Evolutionary conservation across 345 rosid species (phyloP), one percentile per base, ranked within the genome.

Genomic region (Kandelia obovata): DNA sequence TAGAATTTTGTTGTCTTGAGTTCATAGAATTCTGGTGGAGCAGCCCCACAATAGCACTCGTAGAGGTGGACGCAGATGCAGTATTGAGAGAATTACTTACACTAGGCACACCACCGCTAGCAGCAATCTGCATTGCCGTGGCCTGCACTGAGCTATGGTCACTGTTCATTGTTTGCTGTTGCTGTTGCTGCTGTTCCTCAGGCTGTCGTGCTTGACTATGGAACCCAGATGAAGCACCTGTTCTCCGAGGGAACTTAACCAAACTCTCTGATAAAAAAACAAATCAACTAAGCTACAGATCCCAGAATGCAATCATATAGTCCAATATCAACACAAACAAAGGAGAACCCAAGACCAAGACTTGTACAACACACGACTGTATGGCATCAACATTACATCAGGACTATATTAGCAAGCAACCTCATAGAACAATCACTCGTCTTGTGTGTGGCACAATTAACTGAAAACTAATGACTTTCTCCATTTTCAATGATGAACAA

Each of bases 1-100:
- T 77, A 34, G 92, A 78, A 70, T 65, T 89, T 56, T 95, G 98
- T 63, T 89, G 92, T 78, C 96, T 84, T 51, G 87, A 78, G 71
- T 88, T 94, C 90, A 91, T 87, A 15, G 98, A 89, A 53, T 86
- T 94, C 80, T 95, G 99, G 78, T 86, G 96, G 71, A 92, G 87
- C 67, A 92, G 88, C 68, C 97, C 97, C n/a, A 82, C 89, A 7
- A 90, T 88, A 39, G 97, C 79, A 73, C 89, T 87, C 46, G 90
- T 71, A 69, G 97, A 79, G 30, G 90, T 75, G 57, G 97, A 80
- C 47, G 86, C 80, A 67, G 96, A 79, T 62, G 83, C 86, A 34
- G 86, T 39, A 61, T 71, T 87, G 63, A 79, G 82, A 16, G 86
- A 71, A 75, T 84, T 90, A 83, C 85, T 88, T 71, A 79, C 86